Percentiles rank a stretch among this genome's conserved stretches.
These are phyloP conservation scores for Verticillium dahliae DNA, from an alignment of 2,329 filamentous ascomycete genomes.

Conservation along the genomic window DNA sequence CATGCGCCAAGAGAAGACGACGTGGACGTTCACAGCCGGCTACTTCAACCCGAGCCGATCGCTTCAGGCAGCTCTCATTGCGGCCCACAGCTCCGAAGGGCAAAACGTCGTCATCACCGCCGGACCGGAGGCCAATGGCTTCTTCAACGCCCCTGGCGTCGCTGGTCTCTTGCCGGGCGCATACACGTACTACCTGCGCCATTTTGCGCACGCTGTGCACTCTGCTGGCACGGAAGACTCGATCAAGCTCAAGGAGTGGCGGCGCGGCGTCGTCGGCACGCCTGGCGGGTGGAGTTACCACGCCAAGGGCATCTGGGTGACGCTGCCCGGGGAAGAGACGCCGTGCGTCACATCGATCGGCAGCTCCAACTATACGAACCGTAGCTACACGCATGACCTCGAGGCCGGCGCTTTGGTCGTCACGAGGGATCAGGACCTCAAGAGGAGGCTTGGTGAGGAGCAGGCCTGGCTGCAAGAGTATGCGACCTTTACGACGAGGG, in stretches of 20 bases:
- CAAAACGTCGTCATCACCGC: slow-evolving; percentile 82
- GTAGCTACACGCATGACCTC: slow-evolving; percentile 86
- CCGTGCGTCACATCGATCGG: slow-evolving; percentile 81
- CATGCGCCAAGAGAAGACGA: slow-evolving; percentile 39
- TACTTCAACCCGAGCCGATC: slow-evolving; percentile 96
- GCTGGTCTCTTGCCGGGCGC: slow-evolving; percentile 87
- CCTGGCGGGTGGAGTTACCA: slow-evolving; percentile 94
- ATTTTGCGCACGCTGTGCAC: slow-evolving; percentile 62
- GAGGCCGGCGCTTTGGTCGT: slow-evolving; percentile 85
- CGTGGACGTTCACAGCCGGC: slow-evolving; percentile 94
- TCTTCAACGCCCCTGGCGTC: slow-evolving; percentile 81
- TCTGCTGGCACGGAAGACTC: slow-evolving; percentile 39
- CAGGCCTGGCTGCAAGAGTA: slow-evolving; percentile 73
- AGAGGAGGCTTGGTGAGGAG: slow-evolving; percentile 69
- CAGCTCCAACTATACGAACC: slow-evolving; percentile 91
- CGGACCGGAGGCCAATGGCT: slow-evolving; percentile 89
- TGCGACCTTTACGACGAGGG: slow-evolving; percentile 59
- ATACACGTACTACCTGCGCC: slow-evolving; percentile 80
- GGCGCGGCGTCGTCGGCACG: slow-evolving; percentile 70
- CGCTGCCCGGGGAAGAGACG: slow-evolving; percentile 55
- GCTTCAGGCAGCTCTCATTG: slow-evolving; percentile 70
- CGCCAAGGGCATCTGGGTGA: slow-evolving; percentile 92
- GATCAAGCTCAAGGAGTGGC: slow-evolving; percentile 82
- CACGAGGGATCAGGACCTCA: slow-evolving; percentile 67
- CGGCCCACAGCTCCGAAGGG: slow-evolving; percentile 50